Evolutionary conservation across 192 early-diverging fungal genomes (phyloP), one percentile per base, ranked within the genome.

Genomic region (Coemansia sp.): DNA sequence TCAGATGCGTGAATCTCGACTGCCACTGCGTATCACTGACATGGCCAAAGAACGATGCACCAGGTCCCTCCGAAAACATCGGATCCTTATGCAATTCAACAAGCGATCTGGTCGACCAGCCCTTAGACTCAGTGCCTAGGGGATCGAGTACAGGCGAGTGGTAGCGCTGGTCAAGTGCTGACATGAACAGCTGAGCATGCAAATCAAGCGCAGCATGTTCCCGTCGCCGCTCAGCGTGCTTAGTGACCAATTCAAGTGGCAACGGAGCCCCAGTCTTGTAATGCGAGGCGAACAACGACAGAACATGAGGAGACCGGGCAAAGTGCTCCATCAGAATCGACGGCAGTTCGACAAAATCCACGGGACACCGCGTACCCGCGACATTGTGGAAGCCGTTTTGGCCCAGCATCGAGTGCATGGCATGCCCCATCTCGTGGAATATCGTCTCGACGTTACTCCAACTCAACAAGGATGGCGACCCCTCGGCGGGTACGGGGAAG

Each of bases 361-460:
- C 90, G 8, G 91, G 87, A 73, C 95, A 96, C 31, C 97, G 87
- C 11, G 97, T 99, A 40, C 97, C 97, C 3, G 95, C 87, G 15
- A 99, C 94, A 79, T 97, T 97, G 73, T 99, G 97, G 81, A 92
- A 98, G 43, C 94, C 90, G n/a, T 95, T 96, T 22, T 91, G 88
- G 38, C 93, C 96, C 6, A 99, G 87, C 92, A 97, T 95, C 20
- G 95, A 98, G 76, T 97, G 96, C 91, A 98, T 94, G 3, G 95
- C 98, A 71, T 99, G 98, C 4, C 98, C 98, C 95, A 98, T 97
- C 68, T 99, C 98, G 78, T 99, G 98, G 82, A 97, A 99, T 3
- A 98, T 77, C 0, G 98, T 99, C 75, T 98, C 96, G 31, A 98
- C 92, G 71, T 98, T 95, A 62, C 74, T 75, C 85, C 92, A 88